Evolutionary conservation across 2,329 filamentous ascomycete species (phyloP), one percentile per base, ranked within the genome.

Genomic region (Sporothrix sp.): DNA sequence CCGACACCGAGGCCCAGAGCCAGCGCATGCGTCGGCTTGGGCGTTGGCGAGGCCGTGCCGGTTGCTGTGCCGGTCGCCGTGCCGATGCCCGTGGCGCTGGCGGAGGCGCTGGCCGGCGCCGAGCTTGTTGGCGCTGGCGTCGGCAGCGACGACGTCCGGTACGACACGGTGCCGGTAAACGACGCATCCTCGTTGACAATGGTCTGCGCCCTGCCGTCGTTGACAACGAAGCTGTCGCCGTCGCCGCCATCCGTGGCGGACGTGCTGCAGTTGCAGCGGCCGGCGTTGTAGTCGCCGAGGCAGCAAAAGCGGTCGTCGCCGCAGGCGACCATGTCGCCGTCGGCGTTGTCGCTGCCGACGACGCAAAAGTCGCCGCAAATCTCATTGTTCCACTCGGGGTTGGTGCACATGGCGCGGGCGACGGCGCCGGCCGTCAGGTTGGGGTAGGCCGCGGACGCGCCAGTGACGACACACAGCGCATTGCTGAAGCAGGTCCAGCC

Each of bases 401-500:
- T 56, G 11, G 61, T 61, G 49, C 60, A 62, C 18, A 58, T 57
- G 20, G 50, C 54, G 8, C 59, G 52, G 20, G 47, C 45, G 13
- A 57, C 57, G 11, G 55, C 54, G n/a, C 58, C 57, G 1, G 51
- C 10, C 4, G 51, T 57, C 4, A 58, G 23, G 36, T 60, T 59
- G 20, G 57, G 57, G 23, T 50, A 57, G 7, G 50, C 28, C 14
- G 44, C 43, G 25, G 48, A 56, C 30, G 53, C 49, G 8, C 38
- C 52, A 7, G 59, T 58, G 20, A 58, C 56, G 37, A 58, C 52
- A 52, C 61, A 62, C 8, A 59, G 55, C 6, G 54, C 33, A 45
- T 53, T 57, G 51, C 54, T 56, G 45, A 56, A 61, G 47, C 61
- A 62, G 2, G 57, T 59, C 54, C 59, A 62, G 4, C 60, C 60